phyloP scores from a whole-genome alignment of 2,329 filamentous ascomycete genomes.

The Colletotrichum musae region DNA sequence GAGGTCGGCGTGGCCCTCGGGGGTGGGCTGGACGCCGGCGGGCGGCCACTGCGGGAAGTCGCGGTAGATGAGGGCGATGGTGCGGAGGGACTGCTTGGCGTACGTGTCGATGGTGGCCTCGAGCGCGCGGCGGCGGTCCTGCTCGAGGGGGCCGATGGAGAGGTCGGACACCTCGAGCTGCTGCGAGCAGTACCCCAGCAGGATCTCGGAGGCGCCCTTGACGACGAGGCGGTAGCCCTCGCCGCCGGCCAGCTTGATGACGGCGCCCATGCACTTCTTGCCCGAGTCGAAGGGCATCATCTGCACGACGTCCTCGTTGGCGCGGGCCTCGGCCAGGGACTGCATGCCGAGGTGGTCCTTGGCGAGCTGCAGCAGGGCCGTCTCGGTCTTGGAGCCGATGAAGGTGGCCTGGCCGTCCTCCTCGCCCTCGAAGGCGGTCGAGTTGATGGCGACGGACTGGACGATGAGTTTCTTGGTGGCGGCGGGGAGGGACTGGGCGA shows the following conservation, averaged over 20 bases:
- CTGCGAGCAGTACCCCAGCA: conserved; percentile 61
- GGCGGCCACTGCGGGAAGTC: conserved; percentile 81
- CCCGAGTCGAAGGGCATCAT: conserved; percentile 69
- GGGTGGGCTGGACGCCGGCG: conserved; percentile 71
- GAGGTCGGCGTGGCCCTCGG: conserved; percentile 73
- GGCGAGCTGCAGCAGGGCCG: conserved; percentile 66
- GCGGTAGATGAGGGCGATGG: conserved; percentile 81
- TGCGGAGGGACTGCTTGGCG: conserved; percentile 77
- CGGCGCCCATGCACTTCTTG: conserved; percentile 70
- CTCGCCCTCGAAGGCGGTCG: conserved; percentile 69
- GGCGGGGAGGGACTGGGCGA: conserved; percentile 43
- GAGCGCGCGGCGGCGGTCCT: conserved; percentile 63
- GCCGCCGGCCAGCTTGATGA: conserved; percentile 61
- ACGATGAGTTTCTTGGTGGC: conserved; percentile 53
- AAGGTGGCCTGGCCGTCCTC: conserved; percentile 61
- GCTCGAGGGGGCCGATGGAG: conserved; percentile 67
- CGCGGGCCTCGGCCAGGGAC: conserved; percentile 60
- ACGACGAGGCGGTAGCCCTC: conserved; percentile 64
- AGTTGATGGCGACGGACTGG: conserved; percentile 68
- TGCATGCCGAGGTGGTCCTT: conserved; percentile 65
- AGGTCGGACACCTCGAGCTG: conserved; percentile 58
- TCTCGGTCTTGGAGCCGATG: conserved; percentile 71
- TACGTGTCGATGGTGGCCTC: conserved; percentile 71
- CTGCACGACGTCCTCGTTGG: conserved; percentile 62
- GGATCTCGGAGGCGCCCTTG: conserved; percentile 72